Evolutionary conservation across 202 grass and related monocot species (phyloP), one percentile per base, ranked within the genome.

Genomic region (Alloteropsis angusta): DNA sequence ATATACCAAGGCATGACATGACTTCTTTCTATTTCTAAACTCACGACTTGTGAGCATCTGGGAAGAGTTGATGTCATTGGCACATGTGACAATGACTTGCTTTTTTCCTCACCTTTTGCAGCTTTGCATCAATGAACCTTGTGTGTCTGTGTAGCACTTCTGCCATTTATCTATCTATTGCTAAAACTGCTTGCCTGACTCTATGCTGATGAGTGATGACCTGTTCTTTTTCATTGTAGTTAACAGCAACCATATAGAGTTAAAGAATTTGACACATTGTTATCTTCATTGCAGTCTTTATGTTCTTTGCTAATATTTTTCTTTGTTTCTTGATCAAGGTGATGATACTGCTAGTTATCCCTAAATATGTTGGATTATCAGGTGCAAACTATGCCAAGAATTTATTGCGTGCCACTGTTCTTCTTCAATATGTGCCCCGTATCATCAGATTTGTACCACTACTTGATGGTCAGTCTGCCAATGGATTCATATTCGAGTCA

Each of bases 401-500:
- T 89, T 81, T 95, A 57, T 84, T 98, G 84, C 89, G 92, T 34
- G 84, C 48, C 65, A 98, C 90, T 28, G 76, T 95, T 71, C 91
- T 98, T 78, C 91, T 98, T 75, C 96, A 98, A 67, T 98, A 98
- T 81, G 66, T 91, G 41, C 96, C 90, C n/a, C 80, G 96, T 73
- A 98, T 98, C 18, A 68, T 95, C 67, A 94, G 92, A 89, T 98
- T 98, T 73, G 87, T 98, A 21, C 96, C 96, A n/a, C 75, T 98
- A 67, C 88, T 93, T 3, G 90, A 86, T 88, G 96, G 96, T 43
- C 90, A 98, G 48, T 93, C 89, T 26, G 66, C 95, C 76, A 95
- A 88, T 50, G 92, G 95, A 56, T 98, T 98, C 76, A 98, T 98
- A 72, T 98, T 98, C 65, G 95, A 98, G 81, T 98, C 95, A 30